Evolutionary conservation across 345 rosid genomes (phyloP), one percentile per base, ranked within the genome.

Genomic region (Citrus medica): DNA sequence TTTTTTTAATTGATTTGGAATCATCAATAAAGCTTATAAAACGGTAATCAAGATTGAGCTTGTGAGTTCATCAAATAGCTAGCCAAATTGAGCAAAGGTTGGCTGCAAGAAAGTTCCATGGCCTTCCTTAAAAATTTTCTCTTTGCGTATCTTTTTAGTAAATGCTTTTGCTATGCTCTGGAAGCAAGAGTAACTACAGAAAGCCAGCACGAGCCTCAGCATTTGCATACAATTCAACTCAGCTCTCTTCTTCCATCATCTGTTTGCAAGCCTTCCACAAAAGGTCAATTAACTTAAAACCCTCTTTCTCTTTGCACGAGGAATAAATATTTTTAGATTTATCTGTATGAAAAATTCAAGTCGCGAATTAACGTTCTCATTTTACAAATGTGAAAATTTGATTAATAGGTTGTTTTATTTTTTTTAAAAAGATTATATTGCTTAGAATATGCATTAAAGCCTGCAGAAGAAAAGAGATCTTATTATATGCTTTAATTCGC

Each of bases 201-300:
- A 10, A 51, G 42, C 67, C 77, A 30, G 25, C 69, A 55, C 5
- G 24, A 38, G 28, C 68, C 1, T 61, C 80, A 76, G 19, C 84
- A 79, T 37, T 51, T 48, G 69, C 86, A 83, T 67, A 84, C 80
- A 16, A 51, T 88, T 48, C 69, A 83, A 70, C 79, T 91, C 74
- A 79, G 71, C 84, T 91, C 91, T 69, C 88, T 91, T 37, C 74
- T 91, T 12, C 89, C 94, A 7, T 72, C 92, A 35, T 67, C 85
- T 30, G 58, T 85, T 33, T 92, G 97, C 89, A 82, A 64, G 71
- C 76, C 82, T 79, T 75, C 88, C 24, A 7, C 80, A 35, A 70
- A 74, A 88, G 92, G 92, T 90, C 40, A 7, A 7, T 70, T 67
- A 2, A 35, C 16, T 6, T 51, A 48, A 55, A 30, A 33, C 48